Evolutionary conservation across 495 filamentous ascomycete genomes (phyloP).

Genomic region (Aspergillus cavernicola): DNA sequence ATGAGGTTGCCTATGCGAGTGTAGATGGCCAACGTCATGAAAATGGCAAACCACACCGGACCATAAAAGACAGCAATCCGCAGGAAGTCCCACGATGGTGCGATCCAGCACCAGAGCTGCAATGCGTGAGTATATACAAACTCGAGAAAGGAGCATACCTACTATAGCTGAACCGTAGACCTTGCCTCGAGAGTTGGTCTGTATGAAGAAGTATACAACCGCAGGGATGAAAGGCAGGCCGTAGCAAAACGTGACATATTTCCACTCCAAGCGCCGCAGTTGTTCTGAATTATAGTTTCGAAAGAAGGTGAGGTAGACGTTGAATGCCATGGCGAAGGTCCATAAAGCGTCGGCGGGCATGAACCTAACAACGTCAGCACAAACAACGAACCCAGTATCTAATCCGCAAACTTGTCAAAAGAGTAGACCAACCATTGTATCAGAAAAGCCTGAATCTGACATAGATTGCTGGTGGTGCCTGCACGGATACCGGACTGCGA

Average conservation of each 20-base stretch:
- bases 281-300: conserved; percentile 64
- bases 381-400: conserved; percentile 10
- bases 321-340: conserved; percentile 83
- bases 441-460: conserved; percentile 74
- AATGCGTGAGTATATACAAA: neutral
- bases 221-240: conserved; percentile 72
- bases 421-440: conserved; percentile 58
- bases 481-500: conserved; percentile 51
- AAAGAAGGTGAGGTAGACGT: conserved; percentile 86
- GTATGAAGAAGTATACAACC: conserved; percentile 63
- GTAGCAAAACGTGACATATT: conserved; percentile 70
- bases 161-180: conserved; percentile 75
- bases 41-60: conserved; percentile 77
- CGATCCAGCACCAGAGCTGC: conserved; percentile 82
- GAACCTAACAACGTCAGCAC: conserved; percentile 49
- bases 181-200: conserved; percentile 40
- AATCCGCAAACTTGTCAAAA: neutral
- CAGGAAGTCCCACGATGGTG: conserved; percentile 62
- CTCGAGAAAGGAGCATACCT: conserved; percentile 10
- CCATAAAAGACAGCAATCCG: conserved; percentile 79
- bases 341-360: conserved; percentile 72
- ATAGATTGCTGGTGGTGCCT: conserved; percentile 50
- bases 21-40: conserved; percentile 71
- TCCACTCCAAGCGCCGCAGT: conserved; percentile 66
- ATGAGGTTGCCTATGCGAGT: conserved; percentile 67